Conservation (phyloP, 2,329 filamentous ascomycete species). For the Aureobasidium zeae region DNA sequence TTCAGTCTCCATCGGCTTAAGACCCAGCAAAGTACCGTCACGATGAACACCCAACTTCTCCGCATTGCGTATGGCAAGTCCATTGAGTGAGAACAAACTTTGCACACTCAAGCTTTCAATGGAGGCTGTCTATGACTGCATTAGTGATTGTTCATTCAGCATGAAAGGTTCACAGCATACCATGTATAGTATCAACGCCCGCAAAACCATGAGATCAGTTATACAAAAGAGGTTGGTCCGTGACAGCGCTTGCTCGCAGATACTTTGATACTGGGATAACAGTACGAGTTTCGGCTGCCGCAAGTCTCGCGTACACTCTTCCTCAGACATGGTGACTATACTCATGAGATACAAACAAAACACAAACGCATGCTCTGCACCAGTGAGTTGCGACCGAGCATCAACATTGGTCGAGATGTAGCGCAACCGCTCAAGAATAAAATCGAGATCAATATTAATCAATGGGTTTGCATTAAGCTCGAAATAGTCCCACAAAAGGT, state of each 20-base stretch:
- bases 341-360: slow-evolving; percentile 9
- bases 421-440: slow-evolving; percentile 1
- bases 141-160: neutral
- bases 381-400: neutral
- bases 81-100: slow-evolving; percentile 38
- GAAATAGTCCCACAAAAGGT: slow-evolving; percentile 13
- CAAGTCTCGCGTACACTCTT: slow-evolving; percentile 1
- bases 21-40: slow-evolving; percentile 43
- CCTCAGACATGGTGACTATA: slow-evolving; percentile 13
- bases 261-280: slow-evolving; percentile 4
- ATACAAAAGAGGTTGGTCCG: slow-evolving; percentile 8
- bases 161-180: neutral
- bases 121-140: neutral
- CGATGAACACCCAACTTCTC: slow-evolving; percentile 54
- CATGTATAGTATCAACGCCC: slow-evolving; percentile 14
- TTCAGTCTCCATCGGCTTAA: slow-evolving; percentile 48
- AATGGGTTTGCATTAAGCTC: slow-evolving; percentile 11
- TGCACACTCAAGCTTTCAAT: slow-evolving; percentile 3
- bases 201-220: neutral
- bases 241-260: slow-evolving; percentile 9
- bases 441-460: slow-evolving; percentile 14
- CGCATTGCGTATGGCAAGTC: slow-evolving; percentile 51
- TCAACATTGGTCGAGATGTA: neutral
- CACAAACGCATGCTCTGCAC: slow-evolving; percentile 3
- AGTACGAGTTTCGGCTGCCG: neutral